Evolutionary conservation across 345 rosid species (phyloP).

Genomic region (Abelmoschus esculentus): DNA sequence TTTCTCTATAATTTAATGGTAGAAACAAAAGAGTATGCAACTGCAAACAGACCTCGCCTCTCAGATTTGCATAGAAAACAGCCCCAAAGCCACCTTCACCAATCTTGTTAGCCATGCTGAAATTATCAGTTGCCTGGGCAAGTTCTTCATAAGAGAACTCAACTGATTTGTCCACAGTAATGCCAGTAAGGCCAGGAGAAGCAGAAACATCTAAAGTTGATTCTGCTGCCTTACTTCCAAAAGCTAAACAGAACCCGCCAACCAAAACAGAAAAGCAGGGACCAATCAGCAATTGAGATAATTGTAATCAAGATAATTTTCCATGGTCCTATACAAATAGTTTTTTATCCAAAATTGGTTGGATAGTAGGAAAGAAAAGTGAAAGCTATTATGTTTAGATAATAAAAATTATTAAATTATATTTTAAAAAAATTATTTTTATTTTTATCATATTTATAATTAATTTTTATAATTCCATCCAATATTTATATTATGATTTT

Average conservation of each 20-base stretch:
- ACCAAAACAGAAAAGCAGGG: slow-evolving; percentile 1
- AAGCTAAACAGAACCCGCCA: slow-evolving; percentile 24
- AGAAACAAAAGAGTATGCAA: background rate
- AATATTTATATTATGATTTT: too few relatives aligned
- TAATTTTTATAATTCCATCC: too few relatives aligned
- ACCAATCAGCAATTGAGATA: slow-evolving; percentile 22
- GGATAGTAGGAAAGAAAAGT: too few relatives aligned
- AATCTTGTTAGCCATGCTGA: slow-evolving; percentile 77
- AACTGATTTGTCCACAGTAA: slow-evolving; percentile 80
- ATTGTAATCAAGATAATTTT: background rate
- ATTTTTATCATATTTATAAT: too few relatives aligned
- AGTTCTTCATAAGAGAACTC: slow-evolving; percentile 92
- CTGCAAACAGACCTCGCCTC: slow-evolving; percentile 71
- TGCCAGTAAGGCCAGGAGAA: slow-evolving; percentile 44
- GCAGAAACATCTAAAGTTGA: slow-evolving; percentile 19
- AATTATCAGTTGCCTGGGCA: slow-evolving; percentile 74
- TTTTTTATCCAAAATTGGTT: too few relatives aligned
- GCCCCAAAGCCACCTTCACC: slow-evolving; percentile 94
- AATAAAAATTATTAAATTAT: too few relatives aligned
- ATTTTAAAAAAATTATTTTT: too few relatives aligned
- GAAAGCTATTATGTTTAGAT: too few relatives aligned
- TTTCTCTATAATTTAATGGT: slow-evolving; percentile 2
- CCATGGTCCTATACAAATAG: too few relatives aligned
- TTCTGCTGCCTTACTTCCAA: slow-evolving; percentile 29
- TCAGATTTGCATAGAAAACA: slow-evolving; percentile 79